Percentiles rank a stretch among this genome's conserved stretches.
Conservation (phyloP, 495 filamentous ascomycete species). For the Glonium stellatum region DNA sequence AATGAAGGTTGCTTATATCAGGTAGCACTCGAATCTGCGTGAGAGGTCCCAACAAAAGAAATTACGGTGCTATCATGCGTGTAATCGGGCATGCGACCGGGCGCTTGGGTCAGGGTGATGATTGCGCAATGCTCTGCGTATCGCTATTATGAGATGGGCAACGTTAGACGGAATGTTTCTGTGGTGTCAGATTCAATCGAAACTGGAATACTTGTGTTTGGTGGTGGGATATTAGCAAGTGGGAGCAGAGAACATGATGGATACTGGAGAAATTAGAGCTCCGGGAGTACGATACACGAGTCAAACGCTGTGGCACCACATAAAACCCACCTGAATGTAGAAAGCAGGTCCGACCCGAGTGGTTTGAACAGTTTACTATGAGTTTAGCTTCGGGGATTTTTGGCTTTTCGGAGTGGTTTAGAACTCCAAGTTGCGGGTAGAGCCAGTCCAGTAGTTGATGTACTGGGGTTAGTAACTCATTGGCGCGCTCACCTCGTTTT, state of each 20-base stretch:
- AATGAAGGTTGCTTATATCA: neutral
- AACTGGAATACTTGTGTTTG: neutral
- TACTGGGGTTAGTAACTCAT: no score
- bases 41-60: neutral
- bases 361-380: neutral
- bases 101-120: neutral
- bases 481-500: no score
- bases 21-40: neutral
- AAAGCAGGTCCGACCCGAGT: neutral
- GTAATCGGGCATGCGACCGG: neutral
- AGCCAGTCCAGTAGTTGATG: no score
- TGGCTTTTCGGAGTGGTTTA: neutral
- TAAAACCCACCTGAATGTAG: slow-evolving; percentile 6
- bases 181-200: neutral
- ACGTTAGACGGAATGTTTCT: neutral
- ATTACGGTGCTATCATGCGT: neutral
- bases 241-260: neutral
- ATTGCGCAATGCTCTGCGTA: neutral
- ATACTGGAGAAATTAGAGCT: neutral
- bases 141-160: neutral
- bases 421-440: no score
- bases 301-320: slow-evolving; percentile 7
- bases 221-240: neutral
- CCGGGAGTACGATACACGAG: slow-evolving; percentile 5
- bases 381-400: slow-evolving; percentile 1